Conservation (phyloP, 2,329 filamentous ascomycete species). For the Ophiostoma australiae region DNA sequence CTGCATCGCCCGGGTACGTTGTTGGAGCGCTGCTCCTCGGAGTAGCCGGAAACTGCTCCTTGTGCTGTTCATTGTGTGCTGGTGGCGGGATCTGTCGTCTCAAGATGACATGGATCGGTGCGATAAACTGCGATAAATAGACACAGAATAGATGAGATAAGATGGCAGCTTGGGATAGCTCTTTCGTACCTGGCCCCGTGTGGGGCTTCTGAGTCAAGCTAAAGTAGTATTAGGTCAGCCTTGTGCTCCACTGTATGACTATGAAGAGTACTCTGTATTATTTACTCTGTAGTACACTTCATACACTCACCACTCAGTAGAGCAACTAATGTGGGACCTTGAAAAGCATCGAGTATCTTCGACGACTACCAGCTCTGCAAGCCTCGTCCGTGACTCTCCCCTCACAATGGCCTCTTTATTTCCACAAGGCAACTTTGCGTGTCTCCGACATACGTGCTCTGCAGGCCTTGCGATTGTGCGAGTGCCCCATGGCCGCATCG, state of each 20-base stretch:
- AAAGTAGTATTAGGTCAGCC: background rate
- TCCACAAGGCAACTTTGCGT: background rate
- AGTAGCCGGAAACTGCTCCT: background rate
- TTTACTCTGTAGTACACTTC: too few species aligned
- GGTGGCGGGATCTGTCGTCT: background rate
- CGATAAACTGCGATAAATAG: background rate
- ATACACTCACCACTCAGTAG: background rate
- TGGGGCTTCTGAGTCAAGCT: background rate
- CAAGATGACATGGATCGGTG: background rate
- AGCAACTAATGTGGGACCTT: background rate
- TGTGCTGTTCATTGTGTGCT: conserved; percentile 12
- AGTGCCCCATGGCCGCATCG: background rate
- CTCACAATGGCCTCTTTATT: background rate
- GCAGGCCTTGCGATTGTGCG: background rate
- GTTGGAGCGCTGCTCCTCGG: background rate
- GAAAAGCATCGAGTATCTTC: background rate
- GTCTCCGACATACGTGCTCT: background rate
- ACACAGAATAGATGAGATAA: background rate
- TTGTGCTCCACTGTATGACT: background rate
- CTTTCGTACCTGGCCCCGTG: background rate
- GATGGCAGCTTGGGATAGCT: background rate
- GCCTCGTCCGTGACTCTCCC: background rate
- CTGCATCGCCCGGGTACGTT: background rate
- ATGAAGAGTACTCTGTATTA: too few species aligned
- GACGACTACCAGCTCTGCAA: background rate